Percentiles rank a stretch among this genome's conserved stretches.
phyloP scores from a whole-genome alignment of 208 protist genomes.

The Phytomonas sp. region DNA sequence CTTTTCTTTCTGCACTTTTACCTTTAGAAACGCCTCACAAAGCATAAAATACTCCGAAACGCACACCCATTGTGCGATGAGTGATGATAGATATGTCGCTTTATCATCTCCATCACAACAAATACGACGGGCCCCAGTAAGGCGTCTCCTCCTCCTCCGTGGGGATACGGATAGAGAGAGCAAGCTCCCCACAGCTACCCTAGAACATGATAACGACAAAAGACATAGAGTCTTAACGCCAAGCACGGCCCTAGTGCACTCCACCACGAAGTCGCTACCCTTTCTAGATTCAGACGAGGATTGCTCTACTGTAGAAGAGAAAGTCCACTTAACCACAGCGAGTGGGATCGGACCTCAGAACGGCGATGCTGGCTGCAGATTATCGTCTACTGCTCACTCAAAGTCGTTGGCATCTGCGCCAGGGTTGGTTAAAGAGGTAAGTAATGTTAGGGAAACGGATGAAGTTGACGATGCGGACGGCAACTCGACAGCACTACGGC shows the following conservation, averaged over 20 bases:
- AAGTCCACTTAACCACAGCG: neutral
- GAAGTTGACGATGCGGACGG: neutral
- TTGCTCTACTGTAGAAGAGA: neutral
- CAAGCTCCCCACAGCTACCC: neutral
- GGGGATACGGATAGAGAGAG: neutral
- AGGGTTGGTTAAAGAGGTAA: no score
- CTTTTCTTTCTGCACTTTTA: conserved; percentile 12
- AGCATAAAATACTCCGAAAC: conserved; percentile 5
- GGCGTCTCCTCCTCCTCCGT: neutral
- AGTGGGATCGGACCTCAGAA: neutral
- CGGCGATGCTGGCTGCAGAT: no score
- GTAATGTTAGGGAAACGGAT: no score
- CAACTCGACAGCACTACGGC: neutral
- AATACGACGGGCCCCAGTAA: neutral
- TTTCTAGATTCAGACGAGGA: neutral
- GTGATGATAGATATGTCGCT: neutral
- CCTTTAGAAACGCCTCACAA: conserved; percentile 4
- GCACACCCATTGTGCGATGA: neutral
- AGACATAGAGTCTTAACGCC: neutral
- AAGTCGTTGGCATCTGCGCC: no score
- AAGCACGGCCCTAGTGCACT: neutral
- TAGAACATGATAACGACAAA: neutral
- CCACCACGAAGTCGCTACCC: neutral
- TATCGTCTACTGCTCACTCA: no score
- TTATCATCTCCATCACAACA: neutral